Evolutionary conservation across 345 rosid genomes (phyloP), one percentile per base, ranked within the genome.

Genomic region (Microcos paniculata): DNA sequence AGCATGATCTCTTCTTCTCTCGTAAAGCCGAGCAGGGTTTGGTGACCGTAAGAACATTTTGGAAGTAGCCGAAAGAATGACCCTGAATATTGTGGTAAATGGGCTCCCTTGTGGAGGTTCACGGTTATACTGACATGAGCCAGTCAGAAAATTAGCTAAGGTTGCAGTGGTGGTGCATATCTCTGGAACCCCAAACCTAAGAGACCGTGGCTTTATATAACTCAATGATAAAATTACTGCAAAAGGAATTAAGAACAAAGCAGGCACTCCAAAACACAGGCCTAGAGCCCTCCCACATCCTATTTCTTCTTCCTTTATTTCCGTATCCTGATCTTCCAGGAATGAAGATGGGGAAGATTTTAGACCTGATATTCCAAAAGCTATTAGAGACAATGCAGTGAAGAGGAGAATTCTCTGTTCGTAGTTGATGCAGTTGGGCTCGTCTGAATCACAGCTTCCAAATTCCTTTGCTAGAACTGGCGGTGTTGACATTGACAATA

Each of bases 101-200:
- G 85, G 71, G 58, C 82, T 84, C 38, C 89, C 80, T 38, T 45
- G 2, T 6, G 89, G 80, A 23, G 28, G 58, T 30, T 52, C 71
- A 18, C 48, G 28, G 13, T 43, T 76, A 61, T 84, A 71, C 11
- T 72, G 58, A 62, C 76, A 21, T 2, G 81, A 74, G 28, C 87
- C 82, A 2, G 57, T 59, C 8, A 86, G 42, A 67, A 86, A 86
- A n/a, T n/a, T n/a, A 8, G 79, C 28, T 42, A 86, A 52, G 33
- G 83, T 83, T 24, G 85, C 85, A 30, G 78, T 33, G 0, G 78
- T 73, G 14, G 83, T 81, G 21, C 66, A 79, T 14, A 74, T 78
- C 0, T 87, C 82, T 3, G 87, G 85, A 59, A 86, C 72, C 1
- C 84, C 76, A 55, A 86, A 86, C 57, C 79, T 75, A 21, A 83